Conservation (phyloP, 2,329 filamentous ascomycete species). For the Neopestalotiopsis rosae region DNA sequence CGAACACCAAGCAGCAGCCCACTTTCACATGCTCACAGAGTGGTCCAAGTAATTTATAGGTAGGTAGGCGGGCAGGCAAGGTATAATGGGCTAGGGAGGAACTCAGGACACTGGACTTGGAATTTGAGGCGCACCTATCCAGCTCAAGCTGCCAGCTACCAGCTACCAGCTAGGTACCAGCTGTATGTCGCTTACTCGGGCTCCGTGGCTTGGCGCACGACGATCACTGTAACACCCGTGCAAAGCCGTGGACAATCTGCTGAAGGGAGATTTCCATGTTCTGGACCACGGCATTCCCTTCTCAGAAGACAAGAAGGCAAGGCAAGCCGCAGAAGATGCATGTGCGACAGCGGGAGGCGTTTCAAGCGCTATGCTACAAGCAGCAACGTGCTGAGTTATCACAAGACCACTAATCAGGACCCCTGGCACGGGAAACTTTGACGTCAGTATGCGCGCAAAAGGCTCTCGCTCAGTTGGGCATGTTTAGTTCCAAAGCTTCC, state of each 20-base stretch:
- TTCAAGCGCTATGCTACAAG: slow-evolving; percentile 11
- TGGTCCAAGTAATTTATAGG: background rate
- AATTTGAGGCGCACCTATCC: too few species aligned
- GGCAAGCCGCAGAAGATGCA: background rate
- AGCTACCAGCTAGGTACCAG: too few species aligned
- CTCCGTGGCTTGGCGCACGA: background rate
- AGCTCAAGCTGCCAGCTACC: too few species aligned
- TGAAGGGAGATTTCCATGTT: too few species aligned
- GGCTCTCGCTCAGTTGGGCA: background rate
- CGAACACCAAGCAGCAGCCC: slow-evolving; percentile 18
- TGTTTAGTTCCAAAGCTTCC: background rate
- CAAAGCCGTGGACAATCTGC: too few species aligned
- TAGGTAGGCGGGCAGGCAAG: too few species aligned
- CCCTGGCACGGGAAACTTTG: background rate
- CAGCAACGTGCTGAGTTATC: background rate
- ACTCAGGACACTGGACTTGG: too few species aligned
- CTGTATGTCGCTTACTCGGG: too few species aligned
- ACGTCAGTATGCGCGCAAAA: slow-evolving; percentile 17
- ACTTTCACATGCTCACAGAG: slow-evolving; percentile 27
- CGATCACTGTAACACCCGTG: too few species aligned
- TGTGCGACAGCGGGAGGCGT: background rate
- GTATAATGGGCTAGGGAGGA: too few species aligned
- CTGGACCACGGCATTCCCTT: too few species aligned
- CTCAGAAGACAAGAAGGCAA: background rate
- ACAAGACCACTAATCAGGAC: background rate